These are phyloP conservation scores for Penicillium nordicum DNA, from an alignment of 2,329 filamentous ascomycete genomes.

Conservation along the genomic window DNA sequence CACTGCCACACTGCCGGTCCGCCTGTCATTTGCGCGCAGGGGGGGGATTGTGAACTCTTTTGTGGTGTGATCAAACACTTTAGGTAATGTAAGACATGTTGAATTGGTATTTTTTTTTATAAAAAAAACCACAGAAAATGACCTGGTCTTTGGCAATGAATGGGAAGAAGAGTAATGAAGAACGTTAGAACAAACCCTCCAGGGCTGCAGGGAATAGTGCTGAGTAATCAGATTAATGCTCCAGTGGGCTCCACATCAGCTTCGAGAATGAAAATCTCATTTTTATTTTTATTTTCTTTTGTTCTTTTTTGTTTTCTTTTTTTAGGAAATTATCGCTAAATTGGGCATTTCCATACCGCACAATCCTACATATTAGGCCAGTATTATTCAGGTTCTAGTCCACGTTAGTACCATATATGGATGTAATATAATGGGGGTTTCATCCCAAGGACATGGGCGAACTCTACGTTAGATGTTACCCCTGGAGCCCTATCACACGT, in stretches of 20 bases:
- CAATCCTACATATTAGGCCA: not conserved
- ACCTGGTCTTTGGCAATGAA: not conserved
- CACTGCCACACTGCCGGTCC: conserved; percentile 30
- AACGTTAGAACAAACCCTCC: conserved; percentile 10
- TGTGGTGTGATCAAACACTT: not conserved
- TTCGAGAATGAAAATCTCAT: conserved; percentile 14
- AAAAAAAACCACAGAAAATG: not conserved
- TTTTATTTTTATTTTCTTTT: not conserved
- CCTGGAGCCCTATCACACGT: not conserved
- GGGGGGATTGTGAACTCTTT: not conserved
- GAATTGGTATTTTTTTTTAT: no score
- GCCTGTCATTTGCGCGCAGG: conserved; percentile 22
- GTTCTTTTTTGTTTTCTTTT: not conserved
- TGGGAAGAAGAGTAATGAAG: not conserved
- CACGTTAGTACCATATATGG: not conserved
- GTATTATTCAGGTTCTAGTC: not conserved
- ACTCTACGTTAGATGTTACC: not conserved
- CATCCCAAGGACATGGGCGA: not conserved
- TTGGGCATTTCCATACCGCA: not conserved
- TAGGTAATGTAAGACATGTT: not conserved
- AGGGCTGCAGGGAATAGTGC: conserved; percentile 12
- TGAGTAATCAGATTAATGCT: conserved; percentile 15
- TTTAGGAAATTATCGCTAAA: not conserved
- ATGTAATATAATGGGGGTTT: not conserved
- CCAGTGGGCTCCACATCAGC: conserved; percentile 15